These are phyloP conservation scores for Spinellus fusiger DNA, from an alignment of 192 early-diverging fungal species.

Conservation along the genomic window DNA sequence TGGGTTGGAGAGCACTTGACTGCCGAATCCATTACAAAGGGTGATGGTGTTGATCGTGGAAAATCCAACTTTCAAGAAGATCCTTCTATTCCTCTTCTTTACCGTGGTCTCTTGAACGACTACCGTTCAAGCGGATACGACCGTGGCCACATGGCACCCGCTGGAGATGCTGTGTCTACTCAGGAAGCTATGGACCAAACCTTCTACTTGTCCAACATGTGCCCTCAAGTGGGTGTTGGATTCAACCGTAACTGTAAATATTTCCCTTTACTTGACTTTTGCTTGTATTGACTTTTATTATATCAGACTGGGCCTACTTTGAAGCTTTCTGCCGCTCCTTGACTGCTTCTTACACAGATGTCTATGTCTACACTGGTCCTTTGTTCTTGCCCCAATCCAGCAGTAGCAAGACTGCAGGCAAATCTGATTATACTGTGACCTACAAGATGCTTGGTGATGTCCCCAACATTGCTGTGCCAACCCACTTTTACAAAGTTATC, in stretches of 20 bases:
- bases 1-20: constrained; percentile 29
- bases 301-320: constrained; percentile 50
- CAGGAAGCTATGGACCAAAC: constrained; percentile 52
- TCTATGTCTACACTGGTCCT: constrained; percentile 53
- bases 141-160: constrained; percentile 56
- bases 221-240: constrained; percentile 30
- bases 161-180: constrained; percentile 43
- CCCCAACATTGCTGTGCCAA: constrained; percentile 51
- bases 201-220: constrained; percentile 34
- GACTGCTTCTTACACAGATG: constrained; percentile 41
- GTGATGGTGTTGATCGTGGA: constrained; percentile 26
- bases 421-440: not conserved
- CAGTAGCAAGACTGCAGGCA: not conserved
- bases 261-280: not conserved
- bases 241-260: constrained; percentile 52
- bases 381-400: constrained; percentile 44
- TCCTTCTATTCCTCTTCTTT: constrained; percentile 32
- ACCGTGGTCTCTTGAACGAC: constrained; percentile 40
- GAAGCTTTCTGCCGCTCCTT: constrained; percentile 43
- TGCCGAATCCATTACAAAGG: constrained; percentile 1
- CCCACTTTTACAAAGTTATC: constrained; percentile 54
- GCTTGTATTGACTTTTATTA: not conserved
- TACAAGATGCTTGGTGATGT: constrained; percentile 16
- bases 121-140: constrained; percentile 51
- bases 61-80: constrained; percentile 50